Base-by-base conservation (phyloP, 768 basidiomycete genomes). In the Auricularia auricula-judae region DNA sequence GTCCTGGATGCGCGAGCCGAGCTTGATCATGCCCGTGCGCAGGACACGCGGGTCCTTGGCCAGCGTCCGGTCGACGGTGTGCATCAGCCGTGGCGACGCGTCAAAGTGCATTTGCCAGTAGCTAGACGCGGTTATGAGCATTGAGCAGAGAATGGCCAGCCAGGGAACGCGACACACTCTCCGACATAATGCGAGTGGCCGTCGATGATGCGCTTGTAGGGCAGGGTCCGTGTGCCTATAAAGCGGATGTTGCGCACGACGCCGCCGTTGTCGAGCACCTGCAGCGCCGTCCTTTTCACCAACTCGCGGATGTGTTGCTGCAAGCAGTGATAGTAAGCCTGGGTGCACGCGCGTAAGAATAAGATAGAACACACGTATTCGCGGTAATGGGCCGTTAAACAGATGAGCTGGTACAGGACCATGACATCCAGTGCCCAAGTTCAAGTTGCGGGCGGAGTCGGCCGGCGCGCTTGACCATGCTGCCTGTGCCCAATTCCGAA, bases 101-200 rank as follows among this genome's bases (percentile, higher is more conserved):
- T 96, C 93, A 73, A 94, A 96, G 71, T 91, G 84, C 79, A 96
- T 83, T 3, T 88, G 86, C 91, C 91, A 95, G 73, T 93, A 93
- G 69, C 93, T 95, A 29, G 29, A 29, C 29, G 69, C 21, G 59
- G 2, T 36, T 4, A 36, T 34, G 61, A 47, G 54, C 47, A 35
- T n/a, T 29, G 51, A 7, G 59, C 43, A 44, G n/a, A 33, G n/a
- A 36, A 60, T 53, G 14, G 42, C 23, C 62, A 64, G 43, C 7
- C 23, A 16, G 65, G 18, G 21, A 42, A 42, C 14, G 51, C 10
- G 2, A 88, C 92, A 74, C 71, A 93, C 92, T 94, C 92, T 80
- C 86, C 92, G 29, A 82, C 70, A 11, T 73, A 74, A 66, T 87
- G 83, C 60, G 75, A 79, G 36, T 79, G 76, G 59, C 81, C 81